Evolutionary conservation across 306 rosid species (phyloP).

Genomic region (Chamaecrista fasciculata): DNA sequence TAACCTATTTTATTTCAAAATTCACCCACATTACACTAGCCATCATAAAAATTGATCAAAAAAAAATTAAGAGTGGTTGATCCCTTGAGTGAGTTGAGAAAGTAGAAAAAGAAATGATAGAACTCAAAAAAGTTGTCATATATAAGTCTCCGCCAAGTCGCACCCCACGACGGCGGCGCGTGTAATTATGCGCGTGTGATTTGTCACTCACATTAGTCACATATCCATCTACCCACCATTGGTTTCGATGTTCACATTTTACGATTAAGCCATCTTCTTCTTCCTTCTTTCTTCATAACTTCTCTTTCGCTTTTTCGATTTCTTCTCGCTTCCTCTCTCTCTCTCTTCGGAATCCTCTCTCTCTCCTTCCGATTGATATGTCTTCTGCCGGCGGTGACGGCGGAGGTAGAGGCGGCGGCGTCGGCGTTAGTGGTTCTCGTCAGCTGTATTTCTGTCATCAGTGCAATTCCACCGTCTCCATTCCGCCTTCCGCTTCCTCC

Average conservation of each 20-base stretch:
- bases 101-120: background rate
- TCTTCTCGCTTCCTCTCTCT: background rate
- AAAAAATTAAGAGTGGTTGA: too few species aligned
- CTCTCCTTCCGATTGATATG: slow-evolving; percentile 32
- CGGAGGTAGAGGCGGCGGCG: slow-evolving; percentile 12
- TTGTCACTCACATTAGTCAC: background rate
- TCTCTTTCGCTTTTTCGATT: slow-evolving; percentile 24
- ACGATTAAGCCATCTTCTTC: background rate
- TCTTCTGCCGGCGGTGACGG: slow-evolving; percentile 48
- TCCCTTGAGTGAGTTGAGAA: too few species aligned
- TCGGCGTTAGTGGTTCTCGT: slow-evolving; percentile 31
- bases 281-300: slow-evolving; percentile 24
- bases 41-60: too few species aligned
- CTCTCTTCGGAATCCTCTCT: background rate
- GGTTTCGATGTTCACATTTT: background rate
- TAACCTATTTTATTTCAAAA: too few species aligned
- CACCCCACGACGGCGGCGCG: background rate
- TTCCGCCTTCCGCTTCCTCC: slow-evolving; percentile 49
- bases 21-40: too few species aligned
- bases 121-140: too few species aligned
- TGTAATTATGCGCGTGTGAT: background rate
- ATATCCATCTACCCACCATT: background rate
- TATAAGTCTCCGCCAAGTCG: background rate
- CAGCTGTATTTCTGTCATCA: slow-evolving; percentile 58
- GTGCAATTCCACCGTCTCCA: slow-evolving; percentile 52